Base-by-base conservation (phyloP, 2,329 filamentous ascomycete species). In the Stachybotrys chlorohalonatus region DNA sequence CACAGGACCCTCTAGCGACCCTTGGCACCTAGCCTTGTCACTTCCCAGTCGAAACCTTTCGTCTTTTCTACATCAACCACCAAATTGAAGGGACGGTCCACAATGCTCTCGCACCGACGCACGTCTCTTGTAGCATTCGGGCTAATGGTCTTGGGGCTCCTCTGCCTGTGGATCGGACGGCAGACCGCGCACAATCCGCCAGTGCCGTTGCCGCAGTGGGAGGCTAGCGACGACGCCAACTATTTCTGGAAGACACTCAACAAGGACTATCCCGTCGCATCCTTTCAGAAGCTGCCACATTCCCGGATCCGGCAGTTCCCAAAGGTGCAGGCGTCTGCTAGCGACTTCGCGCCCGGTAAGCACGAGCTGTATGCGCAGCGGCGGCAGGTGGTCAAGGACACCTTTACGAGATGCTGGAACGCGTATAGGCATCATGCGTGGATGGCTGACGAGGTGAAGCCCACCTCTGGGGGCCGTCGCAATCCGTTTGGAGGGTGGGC, bases 361-460 rank as follows among this genome's bases (percentile, higher is more conserved):
- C 49, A 56, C 3, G 64, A 71, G 53, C 56, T 64, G 7, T 62
- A 57, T 51, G 55, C 55, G 16, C 50, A 53, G 30, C 65, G 60
- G 42, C 51, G 59, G 51, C 66, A 69, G 2, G 68, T 74, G 7
- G 73, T 80, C 31, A 74, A 73, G 47, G 64, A 63, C 1, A 68
- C 70, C 0, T 79, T 80, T 32, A 31, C 53, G 24, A 55, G 57
- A 55, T 60, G 61, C 52, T 87, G 83, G 82, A 62, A 67, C 4
- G 78, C 77, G 31, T 88, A 89, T 68, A 83, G 77, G 63, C 73
- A 71, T 49, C 64, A 75, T 52, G 80, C 80, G 1, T 82, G 79
- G 78, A 64, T 75, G 50, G 67, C 72, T 15, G 79, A 83, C 57
- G 79, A 82, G 64, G 63, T 82, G 8, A 63, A 66, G 31, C 79